A percentile compares a stretch with the other conserved stretches of the same genome.
phyloP scores from a whole-genome alignment of 179 eudicot species.

The Carnegiea gigantea region DNA sequence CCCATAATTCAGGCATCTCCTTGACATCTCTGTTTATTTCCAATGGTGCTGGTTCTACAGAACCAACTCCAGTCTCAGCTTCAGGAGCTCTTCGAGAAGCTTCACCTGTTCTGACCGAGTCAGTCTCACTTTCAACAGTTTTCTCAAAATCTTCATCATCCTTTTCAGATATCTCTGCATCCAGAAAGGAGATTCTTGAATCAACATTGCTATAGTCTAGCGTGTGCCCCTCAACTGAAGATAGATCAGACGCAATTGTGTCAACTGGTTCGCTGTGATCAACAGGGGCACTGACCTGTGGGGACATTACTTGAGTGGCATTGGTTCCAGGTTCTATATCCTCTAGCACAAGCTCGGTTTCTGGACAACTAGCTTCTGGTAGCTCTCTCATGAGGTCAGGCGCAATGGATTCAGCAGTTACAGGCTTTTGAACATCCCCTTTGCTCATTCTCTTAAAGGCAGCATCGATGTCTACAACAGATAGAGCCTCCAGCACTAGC shows the following conservation, averaged over 20 bases:
- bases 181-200: too few species aligned
- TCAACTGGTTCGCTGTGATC: too few species aligned
- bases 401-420: slow-evolving; percentile 21
- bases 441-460: slow-evolving; percentile 29
- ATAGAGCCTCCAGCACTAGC: slow-evolving; percentile 36
- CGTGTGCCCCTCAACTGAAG: too few species aligned
- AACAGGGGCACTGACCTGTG: too few species aligned
- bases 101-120: slow-evolving; percentile 2
- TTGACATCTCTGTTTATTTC: slow-evolving; percentile 12
- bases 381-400: slow-evolving; percentile 11
- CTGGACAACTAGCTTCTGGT: neutral
- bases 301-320: too few species aligned
- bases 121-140: neutral
- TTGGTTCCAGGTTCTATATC: slow-evolving; percentile 8
- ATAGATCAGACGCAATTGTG: too few species aligned
- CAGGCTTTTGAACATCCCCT: slow-evolving; percentile 29
- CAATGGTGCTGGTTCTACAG: slow-evolving; percentile 16
- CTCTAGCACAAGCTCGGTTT: slow-evolving; percentile 4
- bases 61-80: slow-evolving; percentile 22
- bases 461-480: slow-evolving; percentile 32
- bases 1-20: slow-evolving; percentile 5
- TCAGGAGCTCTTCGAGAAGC: slow-evolving; percentile 11
- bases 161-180: too few species aligned
- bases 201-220: too few species aligned
- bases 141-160: slow-evolving; percentile 12